Conservation (phyloP, 352 stramenopile genomes). For the Phytophthora nicotianae region DNA sequence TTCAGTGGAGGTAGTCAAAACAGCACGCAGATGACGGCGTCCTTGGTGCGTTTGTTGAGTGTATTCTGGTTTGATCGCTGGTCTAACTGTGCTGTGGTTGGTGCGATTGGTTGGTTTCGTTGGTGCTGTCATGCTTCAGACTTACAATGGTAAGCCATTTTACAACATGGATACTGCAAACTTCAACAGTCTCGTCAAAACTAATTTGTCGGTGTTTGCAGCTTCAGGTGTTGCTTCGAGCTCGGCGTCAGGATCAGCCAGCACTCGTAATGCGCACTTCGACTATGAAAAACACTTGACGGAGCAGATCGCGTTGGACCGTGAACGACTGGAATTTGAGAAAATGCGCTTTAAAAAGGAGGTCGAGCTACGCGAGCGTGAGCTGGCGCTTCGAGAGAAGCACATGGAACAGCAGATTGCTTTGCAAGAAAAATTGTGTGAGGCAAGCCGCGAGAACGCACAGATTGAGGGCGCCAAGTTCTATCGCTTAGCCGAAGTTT, state of each 20-base stretch:
- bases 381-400: slow-evolving; percentile 65
- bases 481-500: slow-evolving; percentile 59
- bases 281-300: slow-evolving; percentile 81
- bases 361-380: slow-evolving; percentile 71
- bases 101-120: slow-evolving; percentile 2
- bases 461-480: slow-evolving; percentile 64
- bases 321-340: slow-evolving; percentile 74
- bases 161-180: background rate
- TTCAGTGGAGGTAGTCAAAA: slow-evolving; percentile 23
- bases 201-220: slow-evolving; percentile 8
- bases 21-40: slow-evolving; percentile 38
- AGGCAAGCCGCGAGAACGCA: slow-evolving; percentile 47
- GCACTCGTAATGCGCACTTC: slow-evolving; percentile 43
- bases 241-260: slow-evolving; percentile 15
- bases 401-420: slow-evolving; percentile 65
- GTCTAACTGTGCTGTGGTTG: slow-evolving; percentile 6
- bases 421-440: slow-evolving; percentile 60
- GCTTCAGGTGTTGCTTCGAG: slow-evolving; percentile 18
- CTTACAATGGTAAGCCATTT: slow-evolving; percentile 30
- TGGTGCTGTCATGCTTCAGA: slow-evolving; percentile 10
- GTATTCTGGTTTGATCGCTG: background rate
- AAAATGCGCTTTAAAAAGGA: slow-evolving; percentile 79
- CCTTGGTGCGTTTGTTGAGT: slow-evolving; percentile 44
- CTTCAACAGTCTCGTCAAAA: background rate
- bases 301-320: slow-evolving; percentile 74